Base-by-base conservation (phyloP, 2,329 filamentous ascomycete species). In the Diaporthe velutina region DNA sequence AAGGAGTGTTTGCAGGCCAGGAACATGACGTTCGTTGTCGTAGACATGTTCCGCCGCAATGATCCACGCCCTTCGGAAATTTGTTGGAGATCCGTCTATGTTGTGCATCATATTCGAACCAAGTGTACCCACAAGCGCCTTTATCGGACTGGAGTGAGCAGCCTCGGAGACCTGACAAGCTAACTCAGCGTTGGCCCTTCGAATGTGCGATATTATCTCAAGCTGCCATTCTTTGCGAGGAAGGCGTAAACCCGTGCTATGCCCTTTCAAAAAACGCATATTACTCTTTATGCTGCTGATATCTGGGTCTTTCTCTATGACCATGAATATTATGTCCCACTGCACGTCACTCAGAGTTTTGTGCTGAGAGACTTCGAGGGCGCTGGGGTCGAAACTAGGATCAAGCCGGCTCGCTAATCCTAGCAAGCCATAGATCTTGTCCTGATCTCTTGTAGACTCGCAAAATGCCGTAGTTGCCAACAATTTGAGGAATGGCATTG, bases 71-170 rank as follows among this genome's bases (percentile, higher is more conserved):
- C 0, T 8, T 17, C 8, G 50, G 8, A 55, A 55, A 1, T 2
- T 2, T 19, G 13, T 6, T 33, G 9, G 28, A 19, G 4, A 17
- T 4, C 25, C 17, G 0, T 12, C 0, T 25, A 0, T 5, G n/a
- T n/a, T n/a, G n/a, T 50, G n/a, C 12, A 52, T 52, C n/a, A 52
- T 17, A 1, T 13, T 25, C 12, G 12, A 15, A 12, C 10, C 1
- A 28, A 5, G 9, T 1, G 19, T 3, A 28, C 50, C 50, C n/a
- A 52, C 9, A 28, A 52, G 13, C 12, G 9, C n/a, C 15, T 55
- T 25, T 3, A 30, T 33, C 15, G 15, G 10, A 19, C 13, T 19
- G 28, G 52, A 55, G 9, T 30, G 33, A 55, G 52, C 52, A 55
- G 28, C 52, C 52, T 55, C 52, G 52, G 52, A 55, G 52, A 33